A percentile compares a stretch with the other conserved stretches of the same genome.
phyloP scores from a whole-genome alignment of 1,284 basidiomycete genomes.

The Afroboletus lepidellus region DNA sequence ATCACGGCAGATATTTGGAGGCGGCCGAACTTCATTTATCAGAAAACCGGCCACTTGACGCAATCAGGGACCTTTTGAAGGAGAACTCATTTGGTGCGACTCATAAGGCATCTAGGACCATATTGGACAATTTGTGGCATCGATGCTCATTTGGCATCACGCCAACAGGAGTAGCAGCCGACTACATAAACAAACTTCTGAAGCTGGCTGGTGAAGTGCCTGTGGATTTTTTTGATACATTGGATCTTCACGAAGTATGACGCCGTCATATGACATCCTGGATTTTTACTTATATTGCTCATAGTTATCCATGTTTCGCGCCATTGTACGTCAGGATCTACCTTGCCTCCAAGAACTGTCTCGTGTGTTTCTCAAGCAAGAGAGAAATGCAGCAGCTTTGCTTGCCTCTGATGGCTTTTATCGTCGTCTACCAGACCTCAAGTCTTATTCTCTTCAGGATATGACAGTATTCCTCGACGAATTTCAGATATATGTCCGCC shows the following conservation, averaged over 20 bases:
- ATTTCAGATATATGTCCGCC: slow-evolving; percentile 39
- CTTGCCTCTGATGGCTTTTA: slow-evolving; percentile 31
- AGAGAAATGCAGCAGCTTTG: slow-evolving; percentile 13
- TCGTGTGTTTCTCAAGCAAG: slow-evolving; percentile 7
- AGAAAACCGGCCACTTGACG: slow-evolving; percentile 50
- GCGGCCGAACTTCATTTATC: slow-evolving; percentile 56
- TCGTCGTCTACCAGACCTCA: slow-evolving; percentile 12
- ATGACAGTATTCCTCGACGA: slow-evolving; percentile 32
- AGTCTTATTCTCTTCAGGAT: slow-evolving; percentile 21
- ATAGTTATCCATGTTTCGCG: slow-evolving; percentile 28
- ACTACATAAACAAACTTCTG: slow-evolving; percentile 15
- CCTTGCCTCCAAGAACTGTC: slow-evolving; percentile 13
- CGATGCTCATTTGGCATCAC: slow-evolving; percentile 27
- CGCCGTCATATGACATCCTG: neutral
- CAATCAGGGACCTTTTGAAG: slow-evolving; percentile 45
- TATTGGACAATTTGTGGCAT: slow-evolving; percentile 27
- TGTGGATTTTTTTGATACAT: slow-evolving; percentile 9
- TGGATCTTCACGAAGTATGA: slow-evolving; percentile 19
- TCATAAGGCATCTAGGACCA: slow-evolving; percentile 31
- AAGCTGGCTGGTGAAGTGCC: slow-evolving; percentile 21
- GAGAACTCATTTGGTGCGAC: slow-evolving; percentile 35
- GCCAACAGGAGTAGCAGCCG: slow-evolving; percentile 4
- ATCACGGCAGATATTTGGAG: slow-evolving; percentile 43
- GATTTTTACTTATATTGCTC: neutral
- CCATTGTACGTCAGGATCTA: slow-evolving; percentile 18